phyloP scores from a whole-genome alignment of 2,329 filamentous ascomycete species.

The Domatiomyces globalis region DNA sequence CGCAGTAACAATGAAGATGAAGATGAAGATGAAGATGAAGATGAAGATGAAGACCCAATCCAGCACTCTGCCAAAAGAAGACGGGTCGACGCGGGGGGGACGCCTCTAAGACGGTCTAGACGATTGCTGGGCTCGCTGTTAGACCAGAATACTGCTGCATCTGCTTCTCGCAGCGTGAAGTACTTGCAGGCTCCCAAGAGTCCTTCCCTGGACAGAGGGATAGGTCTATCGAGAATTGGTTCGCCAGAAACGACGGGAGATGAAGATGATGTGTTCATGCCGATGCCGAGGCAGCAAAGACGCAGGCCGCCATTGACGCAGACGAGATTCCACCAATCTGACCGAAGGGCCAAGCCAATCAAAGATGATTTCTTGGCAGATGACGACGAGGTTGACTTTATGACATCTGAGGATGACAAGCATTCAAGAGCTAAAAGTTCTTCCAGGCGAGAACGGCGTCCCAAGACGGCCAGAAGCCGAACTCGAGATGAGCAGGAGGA shows the following conservation, averaged over 20 bases:
- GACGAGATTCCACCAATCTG: slow-evolving; percentile 15
- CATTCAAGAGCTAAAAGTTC: background rate
- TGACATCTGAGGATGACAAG: slow-evolving; percentile 7
- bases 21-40: too few relatives aligned
- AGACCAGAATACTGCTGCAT: background rate
- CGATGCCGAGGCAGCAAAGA: slow-evolving; percentile 6
- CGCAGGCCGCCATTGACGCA: slow-evolving; percentile 16
- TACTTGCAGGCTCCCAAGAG: background rate
- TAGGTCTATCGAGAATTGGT: slow-evolving; percentile 10
- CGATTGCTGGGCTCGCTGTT: slow-evolving; percentile 2
- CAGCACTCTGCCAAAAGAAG: slow-evolving; percentile 10
- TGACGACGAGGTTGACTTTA: slow-evolving; percentile 15
- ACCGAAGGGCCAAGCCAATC: slow-evolving; percentile 11
- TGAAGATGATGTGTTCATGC: slow-evolving; percentile 16
- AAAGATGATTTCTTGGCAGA: slow-evolving; percentile 19
- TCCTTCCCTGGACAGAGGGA: background rate
- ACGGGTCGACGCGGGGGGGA: background rate
- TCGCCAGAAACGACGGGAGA: slow-evolving; percentile 22
- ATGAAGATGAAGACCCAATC: background rate
- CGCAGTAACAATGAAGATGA: too few relatives aligned
- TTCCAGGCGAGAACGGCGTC: background rate
- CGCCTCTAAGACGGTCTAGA: slow-evolving; percentile 3
- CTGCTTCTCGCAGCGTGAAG: background rate
- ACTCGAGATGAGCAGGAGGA: slow-evolving; percentile 26
- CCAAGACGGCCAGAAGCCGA: background rate